Evolutionary conservation across 2,329 filamentous ascomycete species (phyloP), one percentile per base, ranked within the genome.

Genomic region (Clonostachys rosea): DNA sequence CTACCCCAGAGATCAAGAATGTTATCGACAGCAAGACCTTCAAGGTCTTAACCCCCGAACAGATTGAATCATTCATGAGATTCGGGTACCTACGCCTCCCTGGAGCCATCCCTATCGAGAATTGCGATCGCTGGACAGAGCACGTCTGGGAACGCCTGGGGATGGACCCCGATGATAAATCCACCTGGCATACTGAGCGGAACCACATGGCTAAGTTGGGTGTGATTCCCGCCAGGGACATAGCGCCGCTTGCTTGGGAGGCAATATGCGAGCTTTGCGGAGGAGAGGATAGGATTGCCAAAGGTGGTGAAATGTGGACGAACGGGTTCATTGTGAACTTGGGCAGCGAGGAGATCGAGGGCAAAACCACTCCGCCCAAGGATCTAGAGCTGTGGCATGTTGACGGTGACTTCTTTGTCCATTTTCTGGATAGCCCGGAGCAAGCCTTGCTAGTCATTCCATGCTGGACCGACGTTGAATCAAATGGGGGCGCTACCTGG

Each of bases 301-400:
- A n/a, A 59, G 65, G n/a, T 87, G 84, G 84, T 74, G 74, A 52
- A 84, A 88, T 65, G 75, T 88, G 84, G 84, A 74, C 74, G 51
- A 85, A 89, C 64, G 75, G 75, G 5, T 75, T 87, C 47, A 88
- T 88, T 55, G 82, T 88, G 39, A 88, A 87, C 62, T 72, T 88
- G 8, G 85, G 85, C 12, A 79, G 73, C 2, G 59, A 72, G 1
- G 73, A 76, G 44, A 67, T 67, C 43, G 75, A 79, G 50, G 74
- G 75, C 6, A 70, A 69, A 44, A 68, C 72, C 9, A 62, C 74
- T 4, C 63, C 70, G 35, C 81, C 81, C 0, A 68, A 74, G 44
- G 71, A 79, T 1, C 65, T 86, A 18, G 57, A 69, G 8, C 70
- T 70, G 18, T 88, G 84, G 84, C 84, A 87, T 60, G 81, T 85